These are phyloP conservation scores for Penicillium sp. DNA, from an alignment of 2,329 filamentous ascomycete species.

Conservation along the genomic window DNA sequence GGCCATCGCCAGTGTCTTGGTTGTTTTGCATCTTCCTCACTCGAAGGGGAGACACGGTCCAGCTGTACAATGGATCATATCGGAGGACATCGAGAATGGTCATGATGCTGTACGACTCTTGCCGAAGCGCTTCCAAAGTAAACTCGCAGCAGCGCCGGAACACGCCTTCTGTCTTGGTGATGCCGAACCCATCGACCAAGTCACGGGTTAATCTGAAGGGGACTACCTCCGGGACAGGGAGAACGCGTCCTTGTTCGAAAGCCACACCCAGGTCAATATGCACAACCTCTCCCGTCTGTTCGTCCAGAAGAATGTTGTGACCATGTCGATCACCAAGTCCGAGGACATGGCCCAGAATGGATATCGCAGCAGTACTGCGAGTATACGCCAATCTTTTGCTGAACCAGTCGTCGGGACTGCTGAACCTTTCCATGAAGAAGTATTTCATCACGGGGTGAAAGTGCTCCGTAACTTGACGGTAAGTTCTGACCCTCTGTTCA, in stretches of 20 bases:
- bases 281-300: constrained; percentile 86
- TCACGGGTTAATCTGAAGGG: constrained; percentile 94
- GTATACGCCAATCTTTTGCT: constrained; percentile 85
- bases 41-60: constrained; percentile 77
- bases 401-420: constrained; percentile 96
- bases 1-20: constrained; percentile 46
- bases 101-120: constrained; percentile 97
- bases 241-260: constrained; percentile 93
- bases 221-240: constrained; percentile 92
- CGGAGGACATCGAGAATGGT: constrained; percentile 95
- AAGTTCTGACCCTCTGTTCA: constrained; percentile 72
- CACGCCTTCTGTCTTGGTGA: constrained; percentile 91
- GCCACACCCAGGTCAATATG: constrained; percentile 97
- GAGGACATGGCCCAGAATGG: constrained; percentile 89
- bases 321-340: constrained; percentile 93
- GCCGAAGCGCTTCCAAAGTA: constrained; percentile 89
- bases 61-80: constrained; percentile 96
- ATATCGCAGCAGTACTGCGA: constrained; percentile 89
- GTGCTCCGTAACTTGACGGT: constrained; percentile 73
- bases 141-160: constrained; percentile 99
- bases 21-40: constrained; percentile 67
- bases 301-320: constrained; percentile 93
- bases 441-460: constrained; percentile 94
- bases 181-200: constrained; percentile 95
- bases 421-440: constrained; percentile 95